Evolutionary conservation across 371 early-diverging fungal genomes (phyloP).

Genomic region (Actinomucor elegans): DNA sequence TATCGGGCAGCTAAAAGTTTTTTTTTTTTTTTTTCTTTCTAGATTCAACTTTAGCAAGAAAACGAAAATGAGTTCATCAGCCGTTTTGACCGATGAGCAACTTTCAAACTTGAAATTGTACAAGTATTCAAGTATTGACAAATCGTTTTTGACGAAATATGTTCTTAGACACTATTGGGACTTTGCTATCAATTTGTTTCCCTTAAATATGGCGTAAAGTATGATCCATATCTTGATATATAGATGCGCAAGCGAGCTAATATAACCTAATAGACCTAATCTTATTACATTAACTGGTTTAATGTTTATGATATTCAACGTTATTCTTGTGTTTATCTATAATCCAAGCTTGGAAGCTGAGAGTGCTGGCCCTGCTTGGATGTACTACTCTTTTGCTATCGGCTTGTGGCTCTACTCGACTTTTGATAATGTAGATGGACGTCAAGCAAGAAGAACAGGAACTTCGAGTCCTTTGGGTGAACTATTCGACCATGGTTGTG

Average conservation of each 20-base stretch:
- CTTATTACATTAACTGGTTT: conserved; percentile 95
- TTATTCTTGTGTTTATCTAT: conserved; percentile 60
- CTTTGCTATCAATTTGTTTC: conserved; percentile 84
- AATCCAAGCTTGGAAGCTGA: conserved; percentile 38
- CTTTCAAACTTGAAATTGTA: conserved; percentile 78
- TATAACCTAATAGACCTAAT: conserved; percentile 85
- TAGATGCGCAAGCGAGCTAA: no score
- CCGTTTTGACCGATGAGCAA: conserved; percentile 51
- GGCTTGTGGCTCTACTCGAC: conserved; percentile 95
- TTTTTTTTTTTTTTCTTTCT: background rate
- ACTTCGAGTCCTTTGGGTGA: conserved; percentile 95
- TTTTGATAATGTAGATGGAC: conserved; percentile 97
- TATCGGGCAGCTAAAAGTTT: no score
- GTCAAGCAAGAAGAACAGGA: conserved; percentile 95
- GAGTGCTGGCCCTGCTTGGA: conserved; percentile 38
- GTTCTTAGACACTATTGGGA: conserved; percentile 89
- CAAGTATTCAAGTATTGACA: conserved; percentile 81
- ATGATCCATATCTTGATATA: background rate
- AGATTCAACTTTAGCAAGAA: background rate
- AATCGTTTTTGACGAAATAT: conserved; percentile 82
- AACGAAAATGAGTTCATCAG: background rate
- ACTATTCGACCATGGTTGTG: conserved; percentile 92
- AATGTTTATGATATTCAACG: conserved; percentile 79
- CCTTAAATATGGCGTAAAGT: conserved; percentile 92
- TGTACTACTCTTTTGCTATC: conserved; percentile 69